Evolutionary conservation across 2,329 filamentous ascomycete genomes (phyloP), one percentile per base, ranked within the genome.

Genomic region (Dothideomycetidae sp.): DNA sequence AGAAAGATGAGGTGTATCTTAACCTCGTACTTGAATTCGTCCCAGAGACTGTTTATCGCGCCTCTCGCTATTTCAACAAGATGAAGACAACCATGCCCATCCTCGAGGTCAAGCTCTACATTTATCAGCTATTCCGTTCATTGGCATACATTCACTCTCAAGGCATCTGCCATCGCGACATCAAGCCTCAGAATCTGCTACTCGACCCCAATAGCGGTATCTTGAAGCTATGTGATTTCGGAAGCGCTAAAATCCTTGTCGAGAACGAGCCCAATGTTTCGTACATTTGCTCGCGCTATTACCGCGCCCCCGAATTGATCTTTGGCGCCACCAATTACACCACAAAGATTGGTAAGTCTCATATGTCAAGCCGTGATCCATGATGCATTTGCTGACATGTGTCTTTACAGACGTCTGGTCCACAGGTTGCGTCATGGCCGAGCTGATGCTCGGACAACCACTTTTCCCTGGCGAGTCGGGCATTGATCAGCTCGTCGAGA

Each of bases 1-100:
- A 59, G 56, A 58, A 94, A 68, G 90, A 98, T 61, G 90, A 98
- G 65, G 90, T 98, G 26, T 98, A 96, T 61, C 78, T 98, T 49
- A 98, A 98, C 57, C 73, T 98, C 44, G 88, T 98, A 36, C 84
- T 96, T 60, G 90, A 98, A 60, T 98, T 85, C 53, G 90, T 98
- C 34, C 90, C 90, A 35, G 90, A 98, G 67, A 98, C 90, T 10
- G 90, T 98, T 36, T 98, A 98, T 63, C 79, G 90, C 54, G 90
- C 90, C 30, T 96, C 90, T 46, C 79, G 90, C 53, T 96, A 94
- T 67, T 98, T 98, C 73, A 96, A 92, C 72, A 98, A 98, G 70
- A 80, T 96, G 79, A 98, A 96, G 76, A 93, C 86, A 5, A 94
- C 88, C 37, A 98, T 98, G 90, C 90, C 90, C 11, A 93, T 88